Percentiles rank a stretch among this genome's conserved stretches.
phyloP scores from a whole-genome alignment of 768 basidiomycete species.

The Naganishia onofrii region DNA sequence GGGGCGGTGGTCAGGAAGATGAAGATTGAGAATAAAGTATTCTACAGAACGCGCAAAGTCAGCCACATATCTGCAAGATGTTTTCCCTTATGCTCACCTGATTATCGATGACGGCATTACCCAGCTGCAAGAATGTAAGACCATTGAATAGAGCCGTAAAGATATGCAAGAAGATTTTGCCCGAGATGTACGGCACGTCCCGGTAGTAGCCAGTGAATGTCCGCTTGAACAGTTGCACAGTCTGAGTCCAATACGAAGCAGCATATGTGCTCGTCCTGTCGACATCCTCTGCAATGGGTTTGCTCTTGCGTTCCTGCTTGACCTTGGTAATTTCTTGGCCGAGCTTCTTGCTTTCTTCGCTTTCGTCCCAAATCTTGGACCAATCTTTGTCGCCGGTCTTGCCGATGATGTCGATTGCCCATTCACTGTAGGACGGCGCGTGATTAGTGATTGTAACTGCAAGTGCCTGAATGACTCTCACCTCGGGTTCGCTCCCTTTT shows the following conservation, averaged over 20 bases:
- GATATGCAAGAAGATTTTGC: slow-evolving; percentile 33
- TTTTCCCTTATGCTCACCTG: neutral
- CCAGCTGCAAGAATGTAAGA: slow-evolving; percentile 12
- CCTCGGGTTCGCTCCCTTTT: slow-evolving; percentile 16
- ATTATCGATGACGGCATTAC: slow-evolving; percentile 14
- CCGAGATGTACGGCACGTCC: slow-evolving; percentile 17
- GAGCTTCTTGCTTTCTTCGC: slow-evolving; percentile 57
- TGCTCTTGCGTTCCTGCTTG: slow-evolving; percentile 56
- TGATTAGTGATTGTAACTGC: neutral
- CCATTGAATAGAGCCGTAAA: slow-evolving; percentile 29
- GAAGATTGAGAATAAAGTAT: slow-evolving; percentile 19
- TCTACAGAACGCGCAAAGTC: neutral
- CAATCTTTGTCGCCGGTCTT: slow-evolving; percentile 62
- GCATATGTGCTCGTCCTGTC: slow-evolving; percentile 31
- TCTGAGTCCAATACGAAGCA: slow-evolving; percentile 4
- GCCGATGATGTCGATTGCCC: slow-evolving; percentile 16
- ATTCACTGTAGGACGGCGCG: neutral
- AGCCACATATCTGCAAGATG: neutral
- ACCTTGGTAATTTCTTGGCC: slow-evolving; percentile 55
- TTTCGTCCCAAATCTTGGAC: slow-evolving; percentile 75
- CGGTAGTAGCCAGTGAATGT: slow-evolving; percentile 8
- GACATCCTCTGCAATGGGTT: slow-evolving; percentile 32
- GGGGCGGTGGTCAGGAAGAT: slow-evolving; percentile 13
- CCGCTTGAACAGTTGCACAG: slow-evolving; percentile 16
- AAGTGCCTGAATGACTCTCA: neutral